Percentiles rank a stretch among this genome's conserved stretches.
Conservation (phyloP, 1,284 basidiomycete species). For the Microbotryum lychnidis-dioicae region DNA sequence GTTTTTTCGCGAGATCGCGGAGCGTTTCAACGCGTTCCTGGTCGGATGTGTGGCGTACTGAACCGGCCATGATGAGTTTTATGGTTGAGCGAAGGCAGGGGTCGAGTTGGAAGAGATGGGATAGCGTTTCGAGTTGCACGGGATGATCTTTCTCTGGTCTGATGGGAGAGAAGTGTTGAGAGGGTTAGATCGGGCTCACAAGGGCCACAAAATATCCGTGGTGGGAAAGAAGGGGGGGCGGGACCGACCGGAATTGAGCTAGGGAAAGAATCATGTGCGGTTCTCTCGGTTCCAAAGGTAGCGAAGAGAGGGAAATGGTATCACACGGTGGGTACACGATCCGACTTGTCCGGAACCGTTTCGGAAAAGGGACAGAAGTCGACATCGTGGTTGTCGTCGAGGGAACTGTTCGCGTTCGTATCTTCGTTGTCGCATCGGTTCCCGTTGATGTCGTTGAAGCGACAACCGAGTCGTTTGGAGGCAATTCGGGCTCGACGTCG, state of each 20-base stretch:
- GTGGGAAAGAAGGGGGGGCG: background rate
- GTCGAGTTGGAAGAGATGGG: conserved; percentile 48
- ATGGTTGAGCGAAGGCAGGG: conserved; percentile 35
- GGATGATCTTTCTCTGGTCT: conserved; percentile 93
- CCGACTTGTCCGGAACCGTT: too few species aligned
- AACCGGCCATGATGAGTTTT: conserved; percentile 67
- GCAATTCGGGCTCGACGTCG: background rate
- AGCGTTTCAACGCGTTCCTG: conserved; percentile 59
- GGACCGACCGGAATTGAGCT: conserved; percentile 73
- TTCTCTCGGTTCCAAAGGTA: conserved; percentile 53
- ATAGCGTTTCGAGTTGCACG: conserved; percentile 66
- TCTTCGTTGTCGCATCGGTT: background rate
- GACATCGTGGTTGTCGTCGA: background rate
- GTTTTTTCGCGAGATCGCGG: conserved; percentile 52
- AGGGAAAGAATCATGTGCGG: conserved; percentile 69
- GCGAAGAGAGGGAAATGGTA: conserved; percentile 59
- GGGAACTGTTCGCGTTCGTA: background rate
- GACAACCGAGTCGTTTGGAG: too few species aligned
- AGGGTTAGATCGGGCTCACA: background rate
- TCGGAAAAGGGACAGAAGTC: background rate
- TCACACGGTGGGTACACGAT: conserved; percentile 89
- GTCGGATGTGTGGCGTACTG: conserved; percentile 69
- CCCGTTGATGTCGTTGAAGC: too few species aligned
- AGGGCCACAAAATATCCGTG: background rate
- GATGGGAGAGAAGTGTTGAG: background rate